These are phyloP conservation scores for Solanum chilense DNA, from an alignment of 257 asterid species.

Conservation along the genomic window DNA sequence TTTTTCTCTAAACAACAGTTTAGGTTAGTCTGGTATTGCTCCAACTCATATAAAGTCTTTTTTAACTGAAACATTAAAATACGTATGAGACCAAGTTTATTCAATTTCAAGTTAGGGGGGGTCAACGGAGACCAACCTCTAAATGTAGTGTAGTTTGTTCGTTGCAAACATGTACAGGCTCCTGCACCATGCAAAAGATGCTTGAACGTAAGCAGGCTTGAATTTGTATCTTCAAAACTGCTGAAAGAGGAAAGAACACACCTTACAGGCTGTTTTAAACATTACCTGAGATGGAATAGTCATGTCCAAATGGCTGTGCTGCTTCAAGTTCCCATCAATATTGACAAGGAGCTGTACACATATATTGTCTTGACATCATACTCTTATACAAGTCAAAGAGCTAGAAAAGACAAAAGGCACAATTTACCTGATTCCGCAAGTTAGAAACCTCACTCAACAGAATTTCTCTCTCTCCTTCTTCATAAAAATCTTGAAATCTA, in stretches of 20 bases:
- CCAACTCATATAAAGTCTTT: constrained; percentile 51
- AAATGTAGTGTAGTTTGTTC: constrained; percentile 31
- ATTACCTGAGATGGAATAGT: constrained; percentile 28
- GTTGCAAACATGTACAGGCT: constrained; percentile 7
- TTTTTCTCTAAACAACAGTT: constrained; percentile 55
- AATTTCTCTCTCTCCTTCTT: constrained; percentile 90
- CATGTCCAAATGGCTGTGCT: constrained; percentile 21
- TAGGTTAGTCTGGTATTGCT: constrained; percentile 52
- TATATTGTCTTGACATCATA: neutral
- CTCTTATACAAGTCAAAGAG: neutral
- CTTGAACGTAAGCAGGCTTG: neutral
- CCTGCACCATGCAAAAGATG: constrained; percentile 32
- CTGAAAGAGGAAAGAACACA: neutral
- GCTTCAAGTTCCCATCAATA: constrained; percentile 56
- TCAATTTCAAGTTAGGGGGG: neutral
- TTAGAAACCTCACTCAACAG: constrained; percentile 67
- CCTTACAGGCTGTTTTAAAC: neutral
- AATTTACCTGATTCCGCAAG: constrained; percentile 66
- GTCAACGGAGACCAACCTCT: constrained; percentile 43
- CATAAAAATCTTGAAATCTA: constrained; percentile 91
- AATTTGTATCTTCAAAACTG: neutral
- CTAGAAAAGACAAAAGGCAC: neutral
- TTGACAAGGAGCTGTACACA: constrained; percentile 41
- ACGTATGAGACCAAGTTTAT: neutral
- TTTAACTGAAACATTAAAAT: constrained; percentile 37